Evolutionary conservation across 2,329 filamentous ascomycete species (phyloP), one percentile per base, ranked within the genome.

Genomic region (Teratosphaeria destructans): DNA sequence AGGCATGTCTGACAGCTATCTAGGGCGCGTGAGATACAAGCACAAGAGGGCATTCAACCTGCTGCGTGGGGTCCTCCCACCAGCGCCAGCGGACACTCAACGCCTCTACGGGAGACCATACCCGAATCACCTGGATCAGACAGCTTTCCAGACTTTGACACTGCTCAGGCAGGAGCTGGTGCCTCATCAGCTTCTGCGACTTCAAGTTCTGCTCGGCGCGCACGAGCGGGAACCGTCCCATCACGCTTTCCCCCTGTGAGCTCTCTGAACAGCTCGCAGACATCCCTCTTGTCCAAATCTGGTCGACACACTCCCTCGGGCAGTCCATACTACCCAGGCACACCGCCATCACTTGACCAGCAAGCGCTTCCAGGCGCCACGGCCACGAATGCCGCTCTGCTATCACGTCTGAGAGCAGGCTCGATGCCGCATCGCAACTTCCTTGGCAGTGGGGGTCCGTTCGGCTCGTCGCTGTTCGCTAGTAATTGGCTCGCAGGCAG

Each of bases 21-120:
- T 53, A 96, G 93, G 72, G 92, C 94, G 66, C 85, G 94, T 74
- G 94, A 99, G 76, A 96, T 97, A 63, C 93, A 97, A 78, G 92
- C 92, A 58, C 92, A 96, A 77, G 93, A 97, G 82, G 92, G 92
- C 57, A 81, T 96, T 56, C 78, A 79, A 72, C 86, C 81, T 71
- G 81, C 83, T 74, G 75, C 87, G 57, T 97, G 94, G 94, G 91
- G 94, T 11, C 93, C 94, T 65, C 93, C 94, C 55, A 93, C 94
- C 65, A 92, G 93, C 59, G 96, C 93, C 59, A 96, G 93, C 73
- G 94, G 93, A 65, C 93, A 96, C 75, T 96, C 93, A 23, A 96
- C 93, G 52, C 94, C 94, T 67, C 83, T 99, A 57, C 90, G 94
- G 70, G 94, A 97, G 78, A 96, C 93, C 65, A 97, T 99, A 62